Evolutionary conservation across 768 basidiomycete genomes (phyloP), one percentile per base, ranked within the genome.

Genomic region (Macrolepiota albuminosa): DNA sequence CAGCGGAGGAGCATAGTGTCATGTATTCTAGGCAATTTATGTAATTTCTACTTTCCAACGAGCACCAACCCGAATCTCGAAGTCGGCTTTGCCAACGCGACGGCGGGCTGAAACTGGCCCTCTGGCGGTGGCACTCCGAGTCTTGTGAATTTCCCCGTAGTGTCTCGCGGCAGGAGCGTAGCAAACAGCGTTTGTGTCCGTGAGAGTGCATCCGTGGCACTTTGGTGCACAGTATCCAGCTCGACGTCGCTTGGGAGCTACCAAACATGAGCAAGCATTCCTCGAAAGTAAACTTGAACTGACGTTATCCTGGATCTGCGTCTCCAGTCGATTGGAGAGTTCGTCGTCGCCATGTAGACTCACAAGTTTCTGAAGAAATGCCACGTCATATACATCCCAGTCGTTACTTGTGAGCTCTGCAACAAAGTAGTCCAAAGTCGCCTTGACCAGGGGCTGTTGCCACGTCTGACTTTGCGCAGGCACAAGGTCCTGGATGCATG

Each of bases 21-120:
- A 46, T 68, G 66, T 67, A 65, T 60, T 68, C 11, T 5, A 14
- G 4, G 29, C 29, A 29, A 2, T 29, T 16, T 3, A 31, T 40
- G 18, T 26, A 57, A 29, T 39, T 59, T 9, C 33, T 34, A 58
- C 29, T 50, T 21, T 54, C 26, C 53, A 37, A 89, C 78, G 58
- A 91, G 77, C 49, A 93, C 73, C 67, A 92, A 75, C 16, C 89
- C 89, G 72, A 93, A 91, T 59, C 91, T 79, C 46, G 88, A 79
- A 43, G 85, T 84, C 18, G 89, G 84, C 63, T 88, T 89, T 24
- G 85, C 87, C 36, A 89, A 70, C 42, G 87, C 82, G 46, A 91
- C 68, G 33, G 84, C 81, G 40, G 85, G 73, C 54, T 84, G 80
- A 66, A 84, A 83, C 29, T 80, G 76, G 60, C 82, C 76, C 52